Evolutionary conservation across 2,329 filamentous ascomycete species (phyloP).

Genomic region (Graphilbum ipis-grandicollis): DNA sequence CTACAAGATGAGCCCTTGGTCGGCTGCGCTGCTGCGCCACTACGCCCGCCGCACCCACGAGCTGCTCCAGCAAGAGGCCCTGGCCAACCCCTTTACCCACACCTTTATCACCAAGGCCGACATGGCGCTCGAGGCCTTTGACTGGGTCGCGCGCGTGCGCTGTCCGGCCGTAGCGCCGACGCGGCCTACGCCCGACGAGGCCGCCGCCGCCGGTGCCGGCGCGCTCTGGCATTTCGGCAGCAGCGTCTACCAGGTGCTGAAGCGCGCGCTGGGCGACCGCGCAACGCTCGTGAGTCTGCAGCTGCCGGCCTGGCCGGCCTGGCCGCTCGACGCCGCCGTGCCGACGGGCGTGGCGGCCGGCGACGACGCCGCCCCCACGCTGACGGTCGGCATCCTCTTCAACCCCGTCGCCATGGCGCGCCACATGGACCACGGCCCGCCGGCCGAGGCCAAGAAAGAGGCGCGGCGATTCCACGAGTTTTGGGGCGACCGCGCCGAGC

Average conservation of each 20-base stretch:
- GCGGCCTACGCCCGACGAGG: background rate
- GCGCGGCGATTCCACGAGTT: conserved; percentile 72
- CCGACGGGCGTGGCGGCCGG: background rate
- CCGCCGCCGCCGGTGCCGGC: conserved; percentile 23
- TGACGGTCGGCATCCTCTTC: conserved; percentile 46
- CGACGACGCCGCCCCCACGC: background rate
- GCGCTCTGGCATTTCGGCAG: conserved; percentile 27
- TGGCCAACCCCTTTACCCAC: conserved; percentile 65
- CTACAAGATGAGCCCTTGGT: conserved; percentile 83
- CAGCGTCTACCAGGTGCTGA: conserved; percentile 47
- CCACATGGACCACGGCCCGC: conserved; percentile 72
- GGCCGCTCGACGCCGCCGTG: conserved; percentile 26
- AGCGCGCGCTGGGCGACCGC: conserved; percentile 58
- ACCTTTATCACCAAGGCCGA: conserved; percentile 57
- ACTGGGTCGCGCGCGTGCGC: conserved; percentile 24
- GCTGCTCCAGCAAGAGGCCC: conserved; percentile 54
- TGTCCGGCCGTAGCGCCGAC: conserved; percentile 3
- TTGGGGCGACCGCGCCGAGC: conserved; percentile 86
- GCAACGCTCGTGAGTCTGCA: conserved; percentile 49
- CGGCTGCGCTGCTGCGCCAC: conserved; percentile 53
- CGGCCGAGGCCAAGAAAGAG: conserved; percentile 70
- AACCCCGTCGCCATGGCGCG: conserved; percentile 56
- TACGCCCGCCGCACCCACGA: conserved; percentile 60
- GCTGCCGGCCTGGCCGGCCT: conserved; percentile 19
- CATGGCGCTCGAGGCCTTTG: conserved; percentile 35